Evolutionary conservation across 1,284 basidiomycete genomes (phyloP).

Genomic region (Vanrija sp.): DNA sequence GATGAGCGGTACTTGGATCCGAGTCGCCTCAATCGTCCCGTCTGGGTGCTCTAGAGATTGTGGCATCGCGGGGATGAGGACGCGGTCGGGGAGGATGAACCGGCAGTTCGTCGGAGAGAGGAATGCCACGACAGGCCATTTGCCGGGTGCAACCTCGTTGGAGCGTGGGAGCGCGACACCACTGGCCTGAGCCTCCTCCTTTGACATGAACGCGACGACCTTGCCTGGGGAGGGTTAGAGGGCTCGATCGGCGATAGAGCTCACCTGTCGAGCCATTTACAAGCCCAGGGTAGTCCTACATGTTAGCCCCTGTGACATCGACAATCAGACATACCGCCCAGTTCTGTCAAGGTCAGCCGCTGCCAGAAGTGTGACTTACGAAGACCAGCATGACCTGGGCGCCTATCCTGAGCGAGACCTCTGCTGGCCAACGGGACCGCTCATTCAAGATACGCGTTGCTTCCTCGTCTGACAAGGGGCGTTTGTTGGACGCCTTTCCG

Average conservation of each 20-base stretch:
- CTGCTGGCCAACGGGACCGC: constrained; percentile 28
- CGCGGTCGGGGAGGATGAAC: background rate
- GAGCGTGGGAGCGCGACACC: background rate
- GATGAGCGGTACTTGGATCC: constrained; percentile 11
- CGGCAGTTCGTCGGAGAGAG: constrained; percentile 8
- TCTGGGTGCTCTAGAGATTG: background rate
- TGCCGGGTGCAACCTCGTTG: background rate
- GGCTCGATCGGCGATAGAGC: background rate
- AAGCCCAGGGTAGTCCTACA: background rate
- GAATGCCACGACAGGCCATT: constrained; percentile 36
- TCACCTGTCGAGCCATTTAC: constrained; percentile 10
- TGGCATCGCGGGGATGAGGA: background rate
- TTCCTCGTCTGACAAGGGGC: constrained; percentile 7
- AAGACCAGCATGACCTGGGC: constrained; percentile 41
- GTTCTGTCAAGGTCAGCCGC: constrained; percentile 7
- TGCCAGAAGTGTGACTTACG: constrained; percentile 13
- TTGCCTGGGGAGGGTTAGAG: constrained; percentile 1
- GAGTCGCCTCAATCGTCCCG: background rate
- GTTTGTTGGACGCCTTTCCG: constrained; percentile 22
- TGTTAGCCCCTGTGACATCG: constrained; percentile 9
- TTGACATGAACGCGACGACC: constrained; percentile 8
- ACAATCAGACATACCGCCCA: constrained; percentile 21
- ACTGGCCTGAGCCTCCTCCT: background rate
- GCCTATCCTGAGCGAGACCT: constrained; percentile 28
- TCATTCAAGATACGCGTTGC: constrained; percentile 27